phyloP scores from a whole-genome alignment of 441 rosid species.

The Syzygium malaccense region DNA sequence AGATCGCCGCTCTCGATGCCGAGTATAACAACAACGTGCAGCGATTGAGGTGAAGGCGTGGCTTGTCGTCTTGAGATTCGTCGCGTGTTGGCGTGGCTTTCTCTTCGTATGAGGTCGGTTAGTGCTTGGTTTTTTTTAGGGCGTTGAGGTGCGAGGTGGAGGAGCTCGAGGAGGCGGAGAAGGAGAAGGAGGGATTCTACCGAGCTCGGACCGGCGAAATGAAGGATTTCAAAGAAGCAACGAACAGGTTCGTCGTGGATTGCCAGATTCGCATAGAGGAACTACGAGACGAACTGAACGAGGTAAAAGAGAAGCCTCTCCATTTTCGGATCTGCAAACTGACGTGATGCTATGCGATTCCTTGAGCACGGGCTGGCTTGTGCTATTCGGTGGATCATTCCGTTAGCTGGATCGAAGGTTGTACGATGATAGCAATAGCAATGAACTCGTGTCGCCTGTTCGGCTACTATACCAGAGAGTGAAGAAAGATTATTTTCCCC shows the following conservation, averaged over 20 bases:
- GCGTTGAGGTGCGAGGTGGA: slow-evolving; percentile 43
- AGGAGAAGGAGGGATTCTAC: slow-evolving; percentile 47
- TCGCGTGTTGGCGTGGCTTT: neutral
- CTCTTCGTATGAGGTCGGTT: neutral
- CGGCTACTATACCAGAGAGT: neutral
- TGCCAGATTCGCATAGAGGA: slow-evolving; percentile 20
- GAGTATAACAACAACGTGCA: slow-evolving; percentile 21
- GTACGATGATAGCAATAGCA: neutral
- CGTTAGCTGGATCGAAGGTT: neutral
- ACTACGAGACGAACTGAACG: slow-evolving; percentile 22
- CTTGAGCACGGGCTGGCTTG: neutral
- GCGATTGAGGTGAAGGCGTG: slow-evolving; percentile 28
- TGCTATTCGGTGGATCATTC: neutral
- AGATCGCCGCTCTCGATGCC: slow-evolving; percentile 29
- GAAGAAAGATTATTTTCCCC: neutral
- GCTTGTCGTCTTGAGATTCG: neutral
- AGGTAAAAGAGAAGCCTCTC: slow-evolving; percentile 24
- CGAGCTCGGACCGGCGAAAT: slow-evolving; percentile 33
- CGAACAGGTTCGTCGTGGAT: slow-evolving; percentile 26
- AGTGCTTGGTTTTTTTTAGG: slow-evolving; percentile 15
- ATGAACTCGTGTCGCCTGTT: neutral
- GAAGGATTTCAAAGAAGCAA: slow-evolving; percentile 32
- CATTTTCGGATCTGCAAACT: neutral
- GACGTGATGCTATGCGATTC: neutral
- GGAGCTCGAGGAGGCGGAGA: slow-evolving; percentile 43